Conservation (phyloP, 73 alveolate species). For the Paramecium primaurelia region DNA sequence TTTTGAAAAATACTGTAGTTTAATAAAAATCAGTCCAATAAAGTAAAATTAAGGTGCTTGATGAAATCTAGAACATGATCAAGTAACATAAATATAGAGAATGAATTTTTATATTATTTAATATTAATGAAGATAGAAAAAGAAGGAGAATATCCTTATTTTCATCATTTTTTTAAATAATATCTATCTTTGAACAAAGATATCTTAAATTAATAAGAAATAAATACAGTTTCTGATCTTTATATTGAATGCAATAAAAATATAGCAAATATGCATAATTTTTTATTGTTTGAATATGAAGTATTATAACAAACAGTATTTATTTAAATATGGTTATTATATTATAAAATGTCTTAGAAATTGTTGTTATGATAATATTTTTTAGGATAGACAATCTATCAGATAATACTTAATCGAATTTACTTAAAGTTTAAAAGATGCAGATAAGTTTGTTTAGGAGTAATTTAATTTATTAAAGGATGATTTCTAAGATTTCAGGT, state of each 20-base stretch:
- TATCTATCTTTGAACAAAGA: background rate
- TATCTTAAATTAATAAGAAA: background rate
- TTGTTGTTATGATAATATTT: background rate
- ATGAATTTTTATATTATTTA: background rate
- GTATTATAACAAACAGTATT: background rate
- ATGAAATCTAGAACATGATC: constrained; percentile 40
- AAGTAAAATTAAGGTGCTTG: constrained; percentile 22
- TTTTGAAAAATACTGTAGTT: constrained; percentile 1
- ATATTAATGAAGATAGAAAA: background rate
- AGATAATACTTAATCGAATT: background rate
- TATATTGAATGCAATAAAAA: background rate
- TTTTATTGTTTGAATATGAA: background rate
- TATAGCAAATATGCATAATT: background rate
- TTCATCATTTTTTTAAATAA: background rate
- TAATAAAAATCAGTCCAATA: constrained; percentile 8
- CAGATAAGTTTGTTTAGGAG: background rate
- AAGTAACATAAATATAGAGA: constrained; percentile 44
- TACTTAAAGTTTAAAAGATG: background rate
- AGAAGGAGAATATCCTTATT: constrained; percentile 18
- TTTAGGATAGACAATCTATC: background rate
- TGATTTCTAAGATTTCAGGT: background rate
- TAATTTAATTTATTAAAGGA: background rate
- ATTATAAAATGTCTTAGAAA: background rate
- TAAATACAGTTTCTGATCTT: background rate
- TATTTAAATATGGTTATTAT: background rate